phyloP scores from a whole-genome alignment of 2,329 filamentous ascomycete genomes.

The Fonsecaea monophora region DNA sequence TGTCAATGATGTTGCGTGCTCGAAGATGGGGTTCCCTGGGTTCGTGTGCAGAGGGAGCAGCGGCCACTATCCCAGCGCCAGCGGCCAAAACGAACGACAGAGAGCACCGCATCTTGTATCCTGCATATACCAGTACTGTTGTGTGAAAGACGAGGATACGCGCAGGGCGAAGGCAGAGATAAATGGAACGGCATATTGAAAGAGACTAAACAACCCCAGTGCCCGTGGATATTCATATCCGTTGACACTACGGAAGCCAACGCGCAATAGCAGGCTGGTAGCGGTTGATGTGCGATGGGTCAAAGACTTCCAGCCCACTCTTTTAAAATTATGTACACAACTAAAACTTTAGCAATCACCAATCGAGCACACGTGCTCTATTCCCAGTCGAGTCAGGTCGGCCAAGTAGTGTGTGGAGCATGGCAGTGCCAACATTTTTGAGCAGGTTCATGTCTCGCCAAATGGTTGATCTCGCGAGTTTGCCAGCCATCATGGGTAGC shows the following conservation, averaged over 20 bases:
- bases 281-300: background rate
- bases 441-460: constrained; percentile 9
- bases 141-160: background rate
- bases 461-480: constrained; percentile 7
- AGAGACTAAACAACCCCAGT: constrained; percentile 1
- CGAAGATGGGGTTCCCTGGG: constrained; percentile 38
- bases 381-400: constrained; percentile 9
- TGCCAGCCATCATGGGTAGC: constrained; percentile 8
- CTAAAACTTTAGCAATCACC: constrained; percentile 12
- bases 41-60: constrained; percentile 37
- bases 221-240: background rate
- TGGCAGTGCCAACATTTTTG: constrained; percentile 7
- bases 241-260: background rate
- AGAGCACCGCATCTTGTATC: constrained; percentile 27
- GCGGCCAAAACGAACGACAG: constrained; percentile 26
- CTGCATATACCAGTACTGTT: constrained; percentile 6
- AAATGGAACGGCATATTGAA: constrained; percentile 4
- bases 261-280: constrained; percentile 1
- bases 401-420: constrained; percentile 5
- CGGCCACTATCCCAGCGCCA: constrained; percentile 34
- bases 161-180: constrained; percentile 10
- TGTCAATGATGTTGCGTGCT: constrained; percentile 38
- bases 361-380: background rate
- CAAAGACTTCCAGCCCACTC: constrained; percentile 19
- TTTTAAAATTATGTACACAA: constrained; percentile 20